Conservation (phyloP, 257 asterid genomes). For the Eustoma russellianum region DNA sequence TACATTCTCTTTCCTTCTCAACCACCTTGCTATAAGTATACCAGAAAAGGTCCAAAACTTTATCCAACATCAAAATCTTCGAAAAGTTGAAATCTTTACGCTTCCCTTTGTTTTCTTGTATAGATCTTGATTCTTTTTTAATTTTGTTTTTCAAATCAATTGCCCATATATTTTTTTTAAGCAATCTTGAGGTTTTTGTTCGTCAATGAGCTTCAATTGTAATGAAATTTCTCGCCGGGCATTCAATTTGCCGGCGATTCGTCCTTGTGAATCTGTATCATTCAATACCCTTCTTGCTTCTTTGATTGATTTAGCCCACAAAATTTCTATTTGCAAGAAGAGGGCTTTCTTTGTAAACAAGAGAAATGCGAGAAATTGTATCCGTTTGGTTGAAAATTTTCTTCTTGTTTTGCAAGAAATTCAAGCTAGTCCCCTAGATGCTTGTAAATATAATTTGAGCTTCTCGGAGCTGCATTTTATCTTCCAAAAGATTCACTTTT, state of each 20-base stretch:
- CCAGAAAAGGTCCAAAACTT: too few species aligned
- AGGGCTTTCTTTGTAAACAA: conserved; percentile 39
- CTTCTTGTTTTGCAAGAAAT: conserved; percentile 53
- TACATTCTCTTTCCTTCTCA: too few species aligned
- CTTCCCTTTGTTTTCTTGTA: too few species aligned
- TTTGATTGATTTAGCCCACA: conserved; percentile 31
- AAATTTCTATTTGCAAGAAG: conserved; percentile 40
- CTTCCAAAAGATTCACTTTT: conserved; percentile 61
- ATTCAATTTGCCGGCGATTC: conserved; percentile 70
- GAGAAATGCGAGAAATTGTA: conserved; percentile 33
- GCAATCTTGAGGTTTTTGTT: conserved; percentile 3
- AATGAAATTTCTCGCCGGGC: conserved; percentile 64
- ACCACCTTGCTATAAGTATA: too few species aligned
- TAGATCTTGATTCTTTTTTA: too few species aligned
- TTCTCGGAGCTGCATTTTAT: conserved; percentile 69
- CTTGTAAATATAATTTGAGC: conserved; percentile 21
- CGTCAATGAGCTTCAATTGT: conserved; percentile 43
- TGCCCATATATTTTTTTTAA: too few species aligned
- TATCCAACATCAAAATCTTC: too few species aligned
- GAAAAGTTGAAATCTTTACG: too few species aligned
- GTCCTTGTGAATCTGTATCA: conserved; percentile 55
- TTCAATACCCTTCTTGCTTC: conserved; percentile 36
- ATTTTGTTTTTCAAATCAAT: too few species aligned
- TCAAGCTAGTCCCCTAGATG: conserved; percentile 8
- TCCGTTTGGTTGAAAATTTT: conserved; percentile 42